phyloP scores from a whole-genome alignment of 2,329 filamentous ascomycete genomes.

The Cladosporium cucumerinum region DNA sequence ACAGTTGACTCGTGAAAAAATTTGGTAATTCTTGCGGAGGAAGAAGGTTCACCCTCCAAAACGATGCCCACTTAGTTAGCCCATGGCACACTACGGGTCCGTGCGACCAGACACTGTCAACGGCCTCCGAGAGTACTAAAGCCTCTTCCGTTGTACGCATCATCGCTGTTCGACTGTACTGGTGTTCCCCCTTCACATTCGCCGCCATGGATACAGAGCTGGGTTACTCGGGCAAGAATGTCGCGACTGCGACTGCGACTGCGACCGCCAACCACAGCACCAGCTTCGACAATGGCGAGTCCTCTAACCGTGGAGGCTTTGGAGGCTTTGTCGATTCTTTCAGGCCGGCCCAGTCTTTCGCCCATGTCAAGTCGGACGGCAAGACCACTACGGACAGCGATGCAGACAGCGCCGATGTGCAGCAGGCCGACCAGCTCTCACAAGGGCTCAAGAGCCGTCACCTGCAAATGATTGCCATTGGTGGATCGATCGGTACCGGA shows the following conservation, averaged over 20 bases:
- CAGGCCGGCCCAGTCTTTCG: constrained; percentile 5
- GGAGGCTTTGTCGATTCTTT: constrained; percentile 16
- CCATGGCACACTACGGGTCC: constrained; percentile 10
- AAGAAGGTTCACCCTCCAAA: not conserved
- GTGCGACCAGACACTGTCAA: constrained; percentile 9
- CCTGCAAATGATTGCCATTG: constrained; percentile 36
- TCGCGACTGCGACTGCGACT: constrained; percentile 1
- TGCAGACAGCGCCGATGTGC: constrained; percentile 26
- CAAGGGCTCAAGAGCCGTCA: constrained; percentile 32
- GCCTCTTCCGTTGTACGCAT: constrained; percentile 2
- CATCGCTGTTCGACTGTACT: not conserved
- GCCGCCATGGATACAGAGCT: constrained; percentile 12
- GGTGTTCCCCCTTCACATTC: not conserved
- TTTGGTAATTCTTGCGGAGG: constrained; percentile 3
- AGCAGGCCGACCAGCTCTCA: constrained; percentile 30
- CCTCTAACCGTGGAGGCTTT: not conserved
- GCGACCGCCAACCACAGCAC: not conserved
- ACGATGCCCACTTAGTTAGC: constrained; percentile 1
- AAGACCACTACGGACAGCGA: constrained; percentile 2
- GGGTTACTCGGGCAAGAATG: constrained; percentile 12
- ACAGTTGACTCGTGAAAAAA: not conserved
- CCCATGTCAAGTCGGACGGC: not conserved
- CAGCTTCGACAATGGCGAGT: not conserved
- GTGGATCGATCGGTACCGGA: constrained; percentile 49
- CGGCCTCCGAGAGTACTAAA: constrained; percentile 7